Base-by-base conservation (phyloP, 108 stramenopile species). In the Heterococcus sp. region DNA sequence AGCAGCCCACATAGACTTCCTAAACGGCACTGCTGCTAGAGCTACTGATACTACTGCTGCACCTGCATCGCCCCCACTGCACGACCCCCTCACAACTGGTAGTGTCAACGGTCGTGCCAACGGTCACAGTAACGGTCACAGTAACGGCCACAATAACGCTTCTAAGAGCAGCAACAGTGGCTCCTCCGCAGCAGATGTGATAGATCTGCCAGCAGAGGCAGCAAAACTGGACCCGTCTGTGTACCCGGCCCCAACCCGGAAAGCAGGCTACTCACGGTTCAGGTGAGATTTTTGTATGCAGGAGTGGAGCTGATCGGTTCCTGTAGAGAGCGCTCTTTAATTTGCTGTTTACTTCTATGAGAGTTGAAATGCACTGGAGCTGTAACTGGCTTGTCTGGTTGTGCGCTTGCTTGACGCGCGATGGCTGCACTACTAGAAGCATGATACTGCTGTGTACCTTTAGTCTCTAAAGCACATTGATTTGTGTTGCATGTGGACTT, bases 151-250 rank as follows among this genome's bases (percentile, higher is more conserved):
- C 28, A 38, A 65, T 64, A 69, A 27, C 31, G 38, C 2, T 35
- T 77, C 14, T 35, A 32, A 34, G 32, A 65, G 32, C 63, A 75
- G 26, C 66, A 72, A 11, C 33, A 35, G 32, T 3, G 31, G 28
- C 14, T 69, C 86, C 37, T 30, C 66, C 35, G 27, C 30, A 32
- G 68, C 71, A 8, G 46, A 35, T 4, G 69, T 33, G 32, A 68
- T 76, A 27, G 80, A 76, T 37, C 79, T 86, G 68, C 73, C 80
- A 64, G 69, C 88, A 68, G 86, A 84, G 66, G 77, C 80, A 69
- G 64, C 72, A 32, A 72, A 87, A 75, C 77, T 85, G 34, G 34
- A 85, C 80, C 40, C 86, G 32, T 46, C 74, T 32, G 75, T 87
- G 64, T 73, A 85, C 75, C 78, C 78, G 79, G 73, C 58, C 29